Base-by-base conservation (phyloP, 2,329 filamentous ascomycete species). In the Didymella segeticola region DNA sequence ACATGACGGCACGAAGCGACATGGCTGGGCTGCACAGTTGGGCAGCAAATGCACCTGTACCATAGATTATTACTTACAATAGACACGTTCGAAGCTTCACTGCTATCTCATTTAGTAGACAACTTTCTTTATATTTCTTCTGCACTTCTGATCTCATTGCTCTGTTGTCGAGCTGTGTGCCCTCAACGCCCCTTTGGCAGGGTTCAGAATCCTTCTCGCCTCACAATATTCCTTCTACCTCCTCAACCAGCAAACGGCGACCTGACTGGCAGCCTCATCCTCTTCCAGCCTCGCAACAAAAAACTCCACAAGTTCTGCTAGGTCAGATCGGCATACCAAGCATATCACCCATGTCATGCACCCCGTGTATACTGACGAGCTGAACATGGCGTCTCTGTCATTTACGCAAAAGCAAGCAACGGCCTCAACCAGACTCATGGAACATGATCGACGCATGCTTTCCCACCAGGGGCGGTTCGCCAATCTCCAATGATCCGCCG, bases 41-140 rank as follows among this genome's bases (percentile, higher is more conserved):
- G 64, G 64, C 63, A 58, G 60, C 63, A 67, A 53, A 45, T 61
- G 60, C 62, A 61, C 34, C 38, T 63, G 60, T 62, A 61, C 31
- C 38, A 62, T 63, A 63, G 54, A 53, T 45, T 42, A 42, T 30
- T 49, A 56, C 53, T 57, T 56, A 58, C 29, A 49, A 66, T 62
- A 57, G 63, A 66, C 51, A 55, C 48, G 47, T 48, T 15, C 45
- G 39, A 54, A 20, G 54, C 62, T 61, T 56, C 50, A 61, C 34
- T 56, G 53, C 58, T 53, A 30, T 22, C 45, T 39, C 46, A 23
- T 11, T 46, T 33, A 2, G 38, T 23, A 38, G 19, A 33, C 43
- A 27, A 20, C n/a, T 2, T 10, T 27, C 15, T 15, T 38, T 25
- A 23, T n/a, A n/a, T 23, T 41, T 31, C 11, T 14, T 22, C 9